phyloP scores from a whole-genome alignment of 78 protist genomes.

The Cavenderia fasciculata region DNA sequence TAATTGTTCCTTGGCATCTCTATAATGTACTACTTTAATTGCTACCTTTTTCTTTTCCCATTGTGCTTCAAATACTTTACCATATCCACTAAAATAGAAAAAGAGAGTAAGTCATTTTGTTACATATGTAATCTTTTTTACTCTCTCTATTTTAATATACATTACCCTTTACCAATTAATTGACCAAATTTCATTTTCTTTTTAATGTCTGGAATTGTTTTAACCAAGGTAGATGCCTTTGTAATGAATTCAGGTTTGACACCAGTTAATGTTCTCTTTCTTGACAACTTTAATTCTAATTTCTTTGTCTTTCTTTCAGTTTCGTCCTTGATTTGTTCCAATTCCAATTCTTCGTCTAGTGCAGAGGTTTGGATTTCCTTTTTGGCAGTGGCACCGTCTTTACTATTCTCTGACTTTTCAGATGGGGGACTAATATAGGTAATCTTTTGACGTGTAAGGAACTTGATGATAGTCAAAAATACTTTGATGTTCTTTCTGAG shows the following conservation, averaged over 20 bases:
- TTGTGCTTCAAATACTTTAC: slow-evolving; percentile 49
- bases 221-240: slow-evolving; percentile 14
- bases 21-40: slow-evolving; percentile 38
- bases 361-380: slow-evolving; percentile 45
- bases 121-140: not conserved
- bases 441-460: slow-evolving; percentile 52
- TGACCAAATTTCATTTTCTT: slow-evolving; percentile 50
- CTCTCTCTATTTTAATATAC: not conserved
- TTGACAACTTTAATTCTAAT: slow-evolving; percentile 21
- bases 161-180: slow-evolving; percentile 36
- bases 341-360: not conserved
- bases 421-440: slow-evolving; percentile 9
- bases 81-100: not conserved
- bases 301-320: slow-evolving; percentile 17
- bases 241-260: slow-evolving; percentile 47
- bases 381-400: not conserved
- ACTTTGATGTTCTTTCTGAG: slow-evolving; percentile 29
- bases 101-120: not conserved
- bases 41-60: slow-evolving; percentile 65
- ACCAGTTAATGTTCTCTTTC: slow-evolving; percentile 55
- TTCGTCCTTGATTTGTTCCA: slow-evolving; percentile 19
- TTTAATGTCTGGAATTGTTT: slow-evolving; percentile 36
- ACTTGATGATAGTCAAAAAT: slow-evolving; percentile 33
- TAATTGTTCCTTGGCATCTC: slow-evolving; percentile 52
- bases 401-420: not conserved